Percentiles rank a stretch among this genome's conserved stretches.
Conservation (phyloP, 2,329 filamentous ascomycete genomes). For the Colletotrichum noveboracense region DNA sequence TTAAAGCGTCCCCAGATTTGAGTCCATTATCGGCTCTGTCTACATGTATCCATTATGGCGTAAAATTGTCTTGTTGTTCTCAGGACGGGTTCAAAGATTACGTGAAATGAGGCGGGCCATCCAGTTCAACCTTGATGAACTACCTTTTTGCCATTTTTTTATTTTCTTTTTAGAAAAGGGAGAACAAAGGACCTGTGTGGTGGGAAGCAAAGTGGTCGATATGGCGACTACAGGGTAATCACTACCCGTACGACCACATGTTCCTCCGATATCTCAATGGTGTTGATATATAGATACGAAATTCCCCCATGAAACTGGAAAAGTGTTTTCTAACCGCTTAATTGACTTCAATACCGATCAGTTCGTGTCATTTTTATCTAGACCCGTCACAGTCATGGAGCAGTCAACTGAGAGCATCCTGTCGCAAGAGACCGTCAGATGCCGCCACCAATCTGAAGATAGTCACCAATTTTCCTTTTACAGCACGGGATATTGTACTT, state of each 20-base stretch:
- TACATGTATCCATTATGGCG: not conserved
- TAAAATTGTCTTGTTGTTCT: not conserved
- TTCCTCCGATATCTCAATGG: not conserved
- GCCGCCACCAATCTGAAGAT: not conserved
- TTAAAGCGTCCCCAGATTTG: not conserved
- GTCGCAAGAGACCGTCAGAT: not conserved
- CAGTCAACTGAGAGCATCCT: not conserved
- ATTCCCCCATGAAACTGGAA: fast-evolving
- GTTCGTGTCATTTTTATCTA: fast-evolving
- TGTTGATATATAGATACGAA: not conserved
- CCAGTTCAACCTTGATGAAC: not conserved
- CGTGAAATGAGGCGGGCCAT: not conserved
- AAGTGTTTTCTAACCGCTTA: not conserved
- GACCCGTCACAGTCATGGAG: not conserved
- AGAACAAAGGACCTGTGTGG: not conserved
- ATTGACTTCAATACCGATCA: not conserved
- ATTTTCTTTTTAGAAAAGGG: no score
- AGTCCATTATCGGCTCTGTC: not conserved
- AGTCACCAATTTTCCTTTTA: not conserved
- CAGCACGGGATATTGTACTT: not conserved
- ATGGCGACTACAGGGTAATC: not conserved
- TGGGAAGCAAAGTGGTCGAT: not conserved
- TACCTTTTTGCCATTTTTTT: not conserved
- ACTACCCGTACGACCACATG: not conserved
- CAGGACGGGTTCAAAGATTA: not conserved